Conservation (phyloP, 768 basidiomycete species). For the Coprinellus micaceus region DNA sequence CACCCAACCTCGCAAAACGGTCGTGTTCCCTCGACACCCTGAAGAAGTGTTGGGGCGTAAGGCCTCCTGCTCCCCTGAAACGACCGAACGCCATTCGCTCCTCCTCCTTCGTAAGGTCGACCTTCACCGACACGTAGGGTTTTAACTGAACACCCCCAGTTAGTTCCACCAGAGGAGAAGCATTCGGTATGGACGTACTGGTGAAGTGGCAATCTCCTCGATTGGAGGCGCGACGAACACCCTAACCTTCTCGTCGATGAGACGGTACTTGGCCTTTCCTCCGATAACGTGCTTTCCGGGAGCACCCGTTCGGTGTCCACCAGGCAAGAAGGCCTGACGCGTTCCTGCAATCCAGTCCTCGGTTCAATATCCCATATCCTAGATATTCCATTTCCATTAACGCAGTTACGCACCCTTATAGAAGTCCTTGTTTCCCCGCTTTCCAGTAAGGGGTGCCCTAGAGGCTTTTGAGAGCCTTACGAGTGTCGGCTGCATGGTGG, state of each 20-base stretch:
- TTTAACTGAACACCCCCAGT: conserved; percentile 50
- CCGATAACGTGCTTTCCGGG: conserved; percentile 80
- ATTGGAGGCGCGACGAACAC: conserved; percentile 80
- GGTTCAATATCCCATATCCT: no score
- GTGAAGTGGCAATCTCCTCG: conserved; percentile 53
- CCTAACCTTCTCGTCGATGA: conserved; percentile 80
- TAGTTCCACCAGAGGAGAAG: neutral
- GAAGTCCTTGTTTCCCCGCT: conserved; percentile 91
- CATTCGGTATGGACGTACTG: conserved; percentile 38
- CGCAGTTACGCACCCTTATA: conserved; percentile 76
- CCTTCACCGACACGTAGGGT: conserved; percentile 58
- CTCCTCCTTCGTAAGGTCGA: conserved; percentile 35
- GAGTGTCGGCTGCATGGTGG: conserved; percentile 65
- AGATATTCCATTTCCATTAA: no score
- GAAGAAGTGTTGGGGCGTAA: conserved; percentile 43
- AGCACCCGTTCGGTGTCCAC: conserved; percentile 82
- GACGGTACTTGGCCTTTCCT: conserved; percentile 76
- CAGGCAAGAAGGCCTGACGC: conserved; percentile 77
- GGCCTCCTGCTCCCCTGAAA: conserved; percentile 34
- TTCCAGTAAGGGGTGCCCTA: conserved; percentile 75
- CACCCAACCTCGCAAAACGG: conserved; percentile 14
- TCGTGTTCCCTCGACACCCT: conserved; percentile 33
- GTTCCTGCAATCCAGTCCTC: conserved; percentile 64
- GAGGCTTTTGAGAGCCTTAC: conserved; percentile 80
- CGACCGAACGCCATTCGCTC: conserved; percentile 35